Evolutionary conservation across 495 filamentous ascomycete species (phyloP), one percentile per base, ranked within the genome.

Genomic region (Annulohypoxylon maeteangense): DNA sequence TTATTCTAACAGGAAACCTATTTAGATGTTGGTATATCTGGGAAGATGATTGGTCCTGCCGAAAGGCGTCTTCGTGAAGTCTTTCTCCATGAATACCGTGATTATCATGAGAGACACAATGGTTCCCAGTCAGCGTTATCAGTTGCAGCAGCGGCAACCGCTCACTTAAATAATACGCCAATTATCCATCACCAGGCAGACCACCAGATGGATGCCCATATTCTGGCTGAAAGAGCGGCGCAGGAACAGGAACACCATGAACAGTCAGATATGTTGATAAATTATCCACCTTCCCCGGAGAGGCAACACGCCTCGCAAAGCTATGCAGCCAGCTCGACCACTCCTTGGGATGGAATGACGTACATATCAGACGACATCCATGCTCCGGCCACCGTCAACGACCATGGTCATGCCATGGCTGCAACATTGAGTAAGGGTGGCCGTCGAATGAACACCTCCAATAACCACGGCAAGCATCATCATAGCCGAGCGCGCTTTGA

Each of bases 401-500:
- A 72, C 20, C 74, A 78, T 3, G 70, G 68, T 25, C 68, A 75
- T 8, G 71, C 65, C 8, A 12, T 71, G 14, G 61, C 59, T 0
- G 55, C 59, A 10, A 75, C 74, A 3, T 60, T 78, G 64, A 76
- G 58, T 56, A 79, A 74, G 64, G 82, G 83, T 34, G 82, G 82
- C 6, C 79, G 81, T 44, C 82, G 82, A 12, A 75, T 85, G 57
- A 80, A 83, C 48, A 78, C 79, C 1, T 70, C 54, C 34, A 70
- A 69, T 25, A 58, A 29, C 11, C 45, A 73, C 45, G 78, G 79
- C 11, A 64, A 78, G 36, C 77, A 80, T 0, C 79, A 78, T 7
- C 79, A 84, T 51, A 79, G 78, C 4, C 88, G 93, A 14, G 89
- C 90, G 0, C 83, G 89, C 32, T 97, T 95, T 74, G 85, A 87